Conservation (phyloP, 2,329 filamentous ascomycete species). For the Fusarium sp. region DNA sequence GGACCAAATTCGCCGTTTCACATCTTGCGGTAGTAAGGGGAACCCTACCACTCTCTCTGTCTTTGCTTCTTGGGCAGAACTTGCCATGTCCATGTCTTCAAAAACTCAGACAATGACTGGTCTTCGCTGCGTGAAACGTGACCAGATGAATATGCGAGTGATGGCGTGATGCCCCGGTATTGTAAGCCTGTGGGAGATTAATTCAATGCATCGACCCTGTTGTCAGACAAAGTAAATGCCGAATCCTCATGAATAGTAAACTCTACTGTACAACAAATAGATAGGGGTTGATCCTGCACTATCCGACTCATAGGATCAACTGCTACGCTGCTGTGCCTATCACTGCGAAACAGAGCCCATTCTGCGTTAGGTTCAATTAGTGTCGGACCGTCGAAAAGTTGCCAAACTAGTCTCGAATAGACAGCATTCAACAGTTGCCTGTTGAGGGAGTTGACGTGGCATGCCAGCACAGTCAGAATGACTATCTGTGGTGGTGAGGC, state of each 20-base stretch:
- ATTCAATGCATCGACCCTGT: slow-evolving; percentile 27
- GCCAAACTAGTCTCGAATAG: slow-evolving; percentile 9
- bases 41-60: background rate
- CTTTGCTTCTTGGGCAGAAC: background rate
- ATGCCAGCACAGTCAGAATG: slow-evolving; percentile 31
- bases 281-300: slow-evolving; percentile 11
- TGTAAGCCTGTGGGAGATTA: slow-evolving; percentile 37
- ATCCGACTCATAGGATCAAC: slow-evolving; percentile 3
- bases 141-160: slow-evolving; percentile 40
- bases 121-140: slow-evolving; percentile 37
- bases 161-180: slow-evolving; percentile 34
- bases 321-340: background rate
- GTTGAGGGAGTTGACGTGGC: slow-evolving; percentile 38
- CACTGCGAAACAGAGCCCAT: slow-evolving; percentile 27
- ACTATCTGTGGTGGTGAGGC: slow-evolving; percentile 8
- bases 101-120: slow-evolving; percentile 17
- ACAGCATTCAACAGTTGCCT: slow-evolving; percentile 29
- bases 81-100: slow-evolving; percentile 23
- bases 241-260: background rate
- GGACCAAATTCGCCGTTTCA: slow-evolving; percentile 37
- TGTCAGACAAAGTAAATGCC: background rate
- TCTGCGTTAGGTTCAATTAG: slow-evolving; percentile 8
- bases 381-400: slow-evolving; percentile 11
- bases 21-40: slow-evolving; percentile 14
- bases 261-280: background rate